A percentile compares a stretch with the other conserved stretches of the same genome.
Evolutionary conservation across 257 asterid genomes (phyloP).

Genomic region (Gentiana dahurica): DNA sequence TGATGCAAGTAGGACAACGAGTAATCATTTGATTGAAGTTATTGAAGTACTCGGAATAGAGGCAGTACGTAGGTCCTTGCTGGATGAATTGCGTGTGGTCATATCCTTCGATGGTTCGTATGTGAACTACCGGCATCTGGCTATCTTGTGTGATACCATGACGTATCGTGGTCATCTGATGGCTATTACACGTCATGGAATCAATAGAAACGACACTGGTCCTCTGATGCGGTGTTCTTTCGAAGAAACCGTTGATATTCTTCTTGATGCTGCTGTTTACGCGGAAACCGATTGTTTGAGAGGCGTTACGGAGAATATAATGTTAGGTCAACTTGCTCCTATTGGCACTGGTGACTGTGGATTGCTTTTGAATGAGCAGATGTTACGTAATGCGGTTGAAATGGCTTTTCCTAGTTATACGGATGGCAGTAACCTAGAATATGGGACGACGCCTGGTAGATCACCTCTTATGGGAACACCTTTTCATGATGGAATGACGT

Average conservation of each 20-base stretch:
- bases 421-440: slow-evolving; percentile 76
- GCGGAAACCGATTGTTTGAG: slow-evolving; percentile 81
- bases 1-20: slow-evolving; percentile 81
- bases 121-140: slow-evolving; percentile 89
- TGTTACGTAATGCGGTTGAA: slow-evolving; percentile 90
- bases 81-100: slow-evolving; percentile 95
- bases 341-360: slow-evolving; percentile 96
- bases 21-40: slow-evolving; percentile 95
- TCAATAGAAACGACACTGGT: slow-evolving; percentile 92
- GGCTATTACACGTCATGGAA: slow-evolving; percentile 99
- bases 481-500: slow-evolving; percentile 90
- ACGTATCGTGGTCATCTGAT: slow-evolving; percentile 98
- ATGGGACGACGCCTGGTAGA: slow-evolving; percentile 92
- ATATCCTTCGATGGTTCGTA: slow-evolving; percentile 97
- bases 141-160: slow-evolving; percentile 97
- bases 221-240: slow-evolving; percentile 99
- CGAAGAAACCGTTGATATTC: slow-evolving; percentile 95
- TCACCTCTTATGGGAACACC: slow-evolving; percentile 88
- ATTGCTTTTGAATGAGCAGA: slow-evolving; percentile 77
- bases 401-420: slow-evolving; percentile 83
- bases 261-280: slow-evolving; percentile 94
- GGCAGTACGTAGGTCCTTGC: slow-evolving; percentile 87
- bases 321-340: slow-evolving; percentile 99
- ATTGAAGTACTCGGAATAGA: slow-evolving; percentile 97
- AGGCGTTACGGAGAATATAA: slow-evolving; percentile 96